Evolutionary conservation across 1,284 basidiomycete species (phyloP).

Genomic region (Malassezia psittaci): DNA sequence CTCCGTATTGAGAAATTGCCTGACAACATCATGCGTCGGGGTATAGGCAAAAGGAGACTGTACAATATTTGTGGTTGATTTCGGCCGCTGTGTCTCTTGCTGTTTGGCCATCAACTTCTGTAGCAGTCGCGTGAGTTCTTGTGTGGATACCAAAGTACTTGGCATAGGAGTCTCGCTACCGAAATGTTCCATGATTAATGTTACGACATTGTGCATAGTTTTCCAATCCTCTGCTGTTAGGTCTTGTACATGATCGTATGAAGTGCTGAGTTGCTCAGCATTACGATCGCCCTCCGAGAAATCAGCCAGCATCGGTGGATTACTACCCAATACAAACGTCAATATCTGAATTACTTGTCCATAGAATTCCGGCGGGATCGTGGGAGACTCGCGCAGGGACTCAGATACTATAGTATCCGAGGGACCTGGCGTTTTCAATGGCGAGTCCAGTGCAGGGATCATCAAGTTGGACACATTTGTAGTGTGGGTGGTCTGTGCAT

Average conservation of each 20-base stretch:
- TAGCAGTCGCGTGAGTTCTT: slow-evolving; percentile 30
- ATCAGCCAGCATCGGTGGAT: slow-evolving; percentile 21
- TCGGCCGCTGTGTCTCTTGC: slow-evolving; percentile 4
- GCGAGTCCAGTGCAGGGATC: background rate
- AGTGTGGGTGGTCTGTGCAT: background rate
- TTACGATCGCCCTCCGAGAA: slow-evolving; percentile 7
- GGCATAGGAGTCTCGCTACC: slow-evolving; percentile 18
- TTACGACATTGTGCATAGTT: slow-evolving; percentile 22
- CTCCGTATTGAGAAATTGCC: slow-evolving; percentile 24
- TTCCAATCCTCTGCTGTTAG: background rate
- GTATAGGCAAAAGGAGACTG: background rate
- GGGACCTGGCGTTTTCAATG: background rate
- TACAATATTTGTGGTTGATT: background rate
- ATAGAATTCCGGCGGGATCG: slow-evolving; percentile 27
- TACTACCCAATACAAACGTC: slow-evolving; percentile 32
- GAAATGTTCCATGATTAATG: slow-evolving; percentile 22
- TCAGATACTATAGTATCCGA: background rate
- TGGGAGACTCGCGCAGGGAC: background rate
- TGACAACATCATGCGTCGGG: background rate
- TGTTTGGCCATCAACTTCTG: slow-evolving; percentile 32
- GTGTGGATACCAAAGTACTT: slow-evolving; percentile 22
- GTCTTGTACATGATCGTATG: background rate
- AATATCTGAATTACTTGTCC: slow-evolving; percentile 35
- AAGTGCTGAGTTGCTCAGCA: background rate
- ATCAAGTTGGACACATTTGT: background rate